These are phyloP conservation scores for Graphilbum sp. DNA, from an alignment of 2,329 filamentous ascomycete genomes.

Conservation along the genomic window DNA sequence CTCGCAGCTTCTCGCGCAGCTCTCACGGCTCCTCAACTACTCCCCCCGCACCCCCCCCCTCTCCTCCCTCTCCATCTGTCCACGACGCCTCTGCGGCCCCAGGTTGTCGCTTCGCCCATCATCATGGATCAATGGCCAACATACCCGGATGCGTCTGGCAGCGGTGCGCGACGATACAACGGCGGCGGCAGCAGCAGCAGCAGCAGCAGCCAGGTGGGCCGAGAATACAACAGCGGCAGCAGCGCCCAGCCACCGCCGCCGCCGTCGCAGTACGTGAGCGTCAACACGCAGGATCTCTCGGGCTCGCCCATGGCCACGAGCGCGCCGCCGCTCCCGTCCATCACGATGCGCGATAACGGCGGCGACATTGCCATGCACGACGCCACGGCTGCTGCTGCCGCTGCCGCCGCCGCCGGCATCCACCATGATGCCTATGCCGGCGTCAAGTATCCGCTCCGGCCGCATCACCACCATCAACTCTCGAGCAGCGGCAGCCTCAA, in stretches of 20 bases:
- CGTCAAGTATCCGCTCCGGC: constrained; percentile 71
- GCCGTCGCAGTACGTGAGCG: background rate
- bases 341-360: constrained; percentile 52
- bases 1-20: background rate
- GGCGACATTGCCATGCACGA: constrained; percentile 80
- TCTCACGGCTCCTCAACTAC: background rate
- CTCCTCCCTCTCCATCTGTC: too few relatives aligned
- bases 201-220: constrained; percentile 17
- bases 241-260: constrained; percentile 11
- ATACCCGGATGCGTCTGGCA: constrained; percentile 47
- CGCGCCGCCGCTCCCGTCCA: constrained; percentile 27
- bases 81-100: background rate
- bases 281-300: constrained; percentile 19
- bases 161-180: constrained; percentile 49
- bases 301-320: constrained; percentile 26
- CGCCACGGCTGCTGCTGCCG: constrained; percentile 17
- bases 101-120: background rate
- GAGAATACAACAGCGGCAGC: constrained; percentile 10
- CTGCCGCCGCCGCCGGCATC: background rate
- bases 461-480: constrained; percentile 60
- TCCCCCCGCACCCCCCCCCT: background rate
- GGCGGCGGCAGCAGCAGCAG: constrained; percentile 21
- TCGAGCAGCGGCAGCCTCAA: constrained; percentile 25
- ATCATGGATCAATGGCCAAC: constrained; percentile 48
- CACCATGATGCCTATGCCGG: constrained; percentile 61